Conservation (phyloP, 495 filamentous ascomycete genomes). For the Chaetomidium leptoderma region DNA sequence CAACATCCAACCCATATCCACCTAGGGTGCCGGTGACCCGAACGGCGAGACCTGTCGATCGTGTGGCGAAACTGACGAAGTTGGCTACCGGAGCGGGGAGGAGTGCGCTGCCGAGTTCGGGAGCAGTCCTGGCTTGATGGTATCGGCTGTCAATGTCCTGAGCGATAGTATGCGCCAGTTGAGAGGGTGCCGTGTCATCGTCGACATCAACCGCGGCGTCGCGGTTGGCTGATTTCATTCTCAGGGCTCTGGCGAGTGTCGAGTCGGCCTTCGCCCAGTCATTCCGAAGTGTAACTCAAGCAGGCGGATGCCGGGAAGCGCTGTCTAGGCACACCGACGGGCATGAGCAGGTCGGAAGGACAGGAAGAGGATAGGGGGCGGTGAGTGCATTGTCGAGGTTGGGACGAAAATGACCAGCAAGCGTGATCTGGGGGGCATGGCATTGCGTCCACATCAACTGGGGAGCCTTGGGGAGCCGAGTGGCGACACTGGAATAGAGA, state of each 20-base stretch:
- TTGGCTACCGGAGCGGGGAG: conserved; percentile 64
- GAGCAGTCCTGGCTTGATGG: background rate
- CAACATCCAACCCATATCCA: conserved; percentile 59
- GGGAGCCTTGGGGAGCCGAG: no score
- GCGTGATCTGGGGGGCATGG: no score
- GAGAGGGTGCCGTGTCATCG: background rate
- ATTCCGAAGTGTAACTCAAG: background rate
- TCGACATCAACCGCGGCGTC: background rate
- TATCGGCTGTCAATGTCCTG: background rate
- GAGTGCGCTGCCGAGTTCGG: conserved; percentile 51
- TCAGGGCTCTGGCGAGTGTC: background rate
- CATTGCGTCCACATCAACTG: no score
- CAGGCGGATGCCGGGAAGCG: background rate
- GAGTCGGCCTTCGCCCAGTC: background rate
- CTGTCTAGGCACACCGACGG: no score
- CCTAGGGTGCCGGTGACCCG: conserved; percentile 66
- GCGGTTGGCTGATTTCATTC: background rate
- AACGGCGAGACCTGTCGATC: conserved; percentile 64
- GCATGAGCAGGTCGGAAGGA: background rate
- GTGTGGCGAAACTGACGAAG: conserved; percentile 63
- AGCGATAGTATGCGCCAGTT: background rate
- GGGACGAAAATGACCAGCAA: no score
- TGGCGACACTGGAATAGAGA: no score
- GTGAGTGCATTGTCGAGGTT: no score
- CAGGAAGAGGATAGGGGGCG: no score